phyloP scores from a whole-genome alignment of 768 basidiomycete genomes.

The Leccinum disarticulatum region DNA sequence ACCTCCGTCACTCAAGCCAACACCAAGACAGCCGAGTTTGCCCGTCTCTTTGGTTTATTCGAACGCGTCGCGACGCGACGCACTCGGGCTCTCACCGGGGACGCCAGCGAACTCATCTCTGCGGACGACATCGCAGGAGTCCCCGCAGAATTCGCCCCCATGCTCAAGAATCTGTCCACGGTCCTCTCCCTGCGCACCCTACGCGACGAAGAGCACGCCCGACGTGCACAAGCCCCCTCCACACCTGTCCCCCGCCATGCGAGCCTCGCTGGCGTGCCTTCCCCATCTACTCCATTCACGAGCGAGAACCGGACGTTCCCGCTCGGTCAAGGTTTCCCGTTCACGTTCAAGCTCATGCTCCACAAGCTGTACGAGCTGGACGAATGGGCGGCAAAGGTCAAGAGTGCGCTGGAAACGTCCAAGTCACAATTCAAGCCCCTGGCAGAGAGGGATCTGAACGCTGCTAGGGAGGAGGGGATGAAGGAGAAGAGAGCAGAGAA shows the following conservation, averaged over 20 bases:
- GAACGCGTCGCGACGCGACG: conserved; percentile 51
- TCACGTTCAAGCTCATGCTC: conserved; percentile 68
- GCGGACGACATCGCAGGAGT: conserved; percentile 33
- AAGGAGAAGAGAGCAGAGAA: conserved; percentile 17
- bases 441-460: conserved; percentile 35
- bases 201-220: conserved; percentile 23
- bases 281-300: neutral
- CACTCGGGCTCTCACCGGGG: conserved; percentile 27
- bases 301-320: conserved; percentile 43
- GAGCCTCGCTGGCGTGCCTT: conserved; percentile 21
- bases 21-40: conserved; percentile 50
- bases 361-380: conserved; percentile 62
- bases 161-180: conserved; percentile 39
- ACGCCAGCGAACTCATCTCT: conserved; percentile 21
- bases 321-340: conserved; percentile 42
- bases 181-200: conserved; percentile 35
- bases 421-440: conserved; percentile 57
- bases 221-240: conserved; percentile 2
- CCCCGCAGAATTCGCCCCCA: conserved; percentile 28
- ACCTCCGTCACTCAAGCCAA: conserved; percentile 27
- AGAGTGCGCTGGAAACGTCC: conserved; percentile 51
- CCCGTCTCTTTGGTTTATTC: conserved; percentile 52
- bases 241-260: conserved; percentile 19
- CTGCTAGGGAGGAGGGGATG: conserved; percentile 11
- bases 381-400: conserved; percentile 59